Evolutionary conservation across 257 asterid species (phyloP).

Genomic region (Solanum habrochaites): DNA sequence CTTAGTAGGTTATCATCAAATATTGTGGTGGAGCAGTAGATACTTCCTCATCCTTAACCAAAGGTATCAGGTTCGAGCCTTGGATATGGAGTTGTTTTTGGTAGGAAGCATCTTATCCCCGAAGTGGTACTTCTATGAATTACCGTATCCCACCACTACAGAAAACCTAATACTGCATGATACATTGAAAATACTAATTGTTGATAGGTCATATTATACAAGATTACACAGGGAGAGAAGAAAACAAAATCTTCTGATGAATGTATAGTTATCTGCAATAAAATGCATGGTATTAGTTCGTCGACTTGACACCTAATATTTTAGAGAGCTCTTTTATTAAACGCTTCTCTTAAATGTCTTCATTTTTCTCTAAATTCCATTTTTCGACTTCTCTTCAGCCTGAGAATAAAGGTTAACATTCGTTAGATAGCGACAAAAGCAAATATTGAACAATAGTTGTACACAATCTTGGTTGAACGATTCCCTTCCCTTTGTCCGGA

Average conservation of each 20-base stretch:
- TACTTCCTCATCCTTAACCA: background rate
- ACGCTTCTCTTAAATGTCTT: constrained; percentile 40
- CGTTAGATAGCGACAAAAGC: background rate
- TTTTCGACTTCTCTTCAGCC: constrained; percentile 51
- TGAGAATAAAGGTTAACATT: constrained; percentile 4
- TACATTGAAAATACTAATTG: background rate
- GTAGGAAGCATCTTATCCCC: background rate
- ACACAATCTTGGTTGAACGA: constrained; percentile 38
- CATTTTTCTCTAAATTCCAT: constrained; percentile 49
- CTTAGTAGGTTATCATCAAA: background rate
- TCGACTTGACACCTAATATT: constrained; percentile 37
- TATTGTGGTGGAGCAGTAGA: background rate
- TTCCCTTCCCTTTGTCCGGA: constrained; percentile 57
- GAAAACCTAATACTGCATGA: background rate
- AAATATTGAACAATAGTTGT: background rate
- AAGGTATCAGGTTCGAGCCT: background rate
- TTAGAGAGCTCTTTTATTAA: constrained; percentile 60
- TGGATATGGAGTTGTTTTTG: too few relatives aligned
- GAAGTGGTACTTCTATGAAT: background rate
- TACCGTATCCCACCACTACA: background rate
- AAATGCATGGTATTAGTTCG: constrained; percentile 9
- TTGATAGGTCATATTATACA: background rate
- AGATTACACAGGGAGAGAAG: background rate
- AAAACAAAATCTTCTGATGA: background rate
- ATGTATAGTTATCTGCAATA: background rate